A percentile compares a stretch with the other conserved stretches of the same genome.
Evolutionary conservation across 1,284 basidiomycete species (phyloP).

Genomic region (Leccinum angustisporum): DNA sequence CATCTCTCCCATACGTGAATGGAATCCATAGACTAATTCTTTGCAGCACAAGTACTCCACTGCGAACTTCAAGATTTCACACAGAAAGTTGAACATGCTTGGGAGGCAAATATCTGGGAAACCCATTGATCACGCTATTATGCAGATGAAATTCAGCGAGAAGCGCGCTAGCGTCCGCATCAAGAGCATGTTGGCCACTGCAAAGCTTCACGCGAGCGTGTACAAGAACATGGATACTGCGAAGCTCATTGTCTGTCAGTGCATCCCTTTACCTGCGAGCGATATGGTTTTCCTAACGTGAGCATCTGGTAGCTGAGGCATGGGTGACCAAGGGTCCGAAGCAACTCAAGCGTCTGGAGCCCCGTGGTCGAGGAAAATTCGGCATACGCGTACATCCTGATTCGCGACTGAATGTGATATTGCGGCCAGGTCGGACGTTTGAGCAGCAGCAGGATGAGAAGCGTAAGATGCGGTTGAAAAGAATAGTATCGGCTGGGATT

Average conservation of each 20-base stretch:
- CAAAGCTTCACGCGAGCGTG: conserved; percentile 81
- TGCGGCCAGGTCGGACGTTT: conserved; percentile 80
- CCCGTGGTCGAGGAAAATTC: conserved; percentile 80
- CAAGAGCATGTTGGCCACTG: conserved; percentile 85
- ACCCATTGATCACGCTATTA: conserved; percentile 90
- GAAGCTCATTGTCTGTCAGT: conserved; percentile 78
- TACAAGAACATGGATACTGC: conserved; percentile 76
- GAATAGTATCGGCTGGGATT: conserved; percentile 77
- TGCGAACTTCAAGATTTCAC: conserved; percentile 89
- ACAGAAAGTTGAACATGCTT: conserved; percentile 88
- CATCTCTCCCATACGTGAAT: neutral
- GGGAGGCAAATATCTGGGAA: conserved; percentile 85
- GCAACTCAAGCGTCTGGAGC: conserved; percentile 71
- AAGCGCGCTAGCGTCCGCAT: conserved; percentile 86
- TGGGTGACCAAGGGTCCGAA: conserved; percentile 90
- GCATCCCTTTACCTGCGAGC: neutral
- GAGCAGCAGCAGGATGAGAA: conserved; percentile 67
- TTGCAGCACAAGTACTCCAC: conserved; percentile 87
- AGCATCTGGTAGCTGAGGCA: conserved; percentile 64
- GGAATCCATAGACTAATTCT: conserved; percentile 5
- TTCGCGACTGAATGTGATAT: conserved; percentile 75
- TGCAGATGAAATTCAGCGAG: conserved; percentile 95
- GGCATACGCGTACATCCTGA: conserved; percentile 81
- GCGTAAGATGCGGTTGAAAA: conserved; percentile 66
- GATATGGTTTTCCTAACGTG: conserved; percentile 7